Conservation (phyloP, 352 stramenopile genomes). For the Blastocystis sp. region DNA sequence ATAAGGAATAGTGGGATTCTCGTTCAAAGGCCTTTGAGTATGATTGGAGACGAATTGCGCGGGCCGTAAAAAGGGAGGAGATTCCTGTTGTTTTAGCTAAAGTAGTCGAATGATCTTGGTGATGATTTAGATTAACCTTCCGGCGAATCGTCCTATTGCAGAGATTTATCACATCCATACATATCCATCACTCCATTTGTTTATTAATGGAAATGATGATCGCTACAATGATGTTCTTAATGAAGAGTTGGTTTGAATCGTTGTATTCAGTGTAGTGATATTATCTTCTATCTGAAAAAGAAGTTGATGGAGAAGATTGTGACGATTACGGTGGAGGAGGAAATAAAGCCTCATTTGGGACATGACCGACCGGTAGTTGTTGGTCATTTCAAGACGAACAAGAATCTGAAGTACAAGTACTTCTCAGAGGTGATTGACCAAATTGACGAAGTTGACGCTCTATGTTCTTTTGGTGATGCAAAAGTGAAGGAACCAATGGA, state of each 20-base stretch:
- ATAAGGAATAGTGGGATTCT: slow-evolving; percentile 25
- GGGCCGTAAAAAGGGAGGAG: background rate
- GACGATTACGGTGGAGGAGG: background rate
- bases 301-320: slow-evolving; percentile 15
- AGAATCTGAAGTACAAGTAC: slow-evolving; percentile 43
- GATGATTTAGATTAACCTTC: slow-evolving; percentile 35
- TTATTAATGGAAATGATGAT: slow-evolving; percentile 38
- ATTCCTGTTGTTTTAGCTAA: slow-evolving; percentile 13
- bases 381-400: background rate
- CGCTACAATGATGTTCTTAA: background rate
- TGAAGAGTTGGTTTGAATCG: background rate
- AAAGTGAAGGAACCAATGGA: slow-evolving; percentile 5
- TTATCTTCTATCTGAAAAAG: slow-evolving; percentile 58
- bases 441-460: background rate
- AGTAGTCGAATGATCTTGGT: background rate
- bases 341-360: background rate
- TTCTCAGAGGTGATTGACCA: background rate
- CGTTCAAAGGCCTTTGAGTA: slow-evolving; percentile 50
- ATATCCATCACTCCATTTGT: slow-evolving; percentile 39
- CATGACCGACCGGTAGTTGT: background rate
- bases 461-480: slow-evolving; percentile 3
- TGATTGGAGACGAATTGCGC: slow-evolving; percentile 4
- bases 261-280: background rate
- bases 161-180: slow-evolving; percentile 27
- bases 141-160: slow-evolving; percentile 23